Conservation (phyloP, 345 rosid species). For the Salix purpurea region DNA sequence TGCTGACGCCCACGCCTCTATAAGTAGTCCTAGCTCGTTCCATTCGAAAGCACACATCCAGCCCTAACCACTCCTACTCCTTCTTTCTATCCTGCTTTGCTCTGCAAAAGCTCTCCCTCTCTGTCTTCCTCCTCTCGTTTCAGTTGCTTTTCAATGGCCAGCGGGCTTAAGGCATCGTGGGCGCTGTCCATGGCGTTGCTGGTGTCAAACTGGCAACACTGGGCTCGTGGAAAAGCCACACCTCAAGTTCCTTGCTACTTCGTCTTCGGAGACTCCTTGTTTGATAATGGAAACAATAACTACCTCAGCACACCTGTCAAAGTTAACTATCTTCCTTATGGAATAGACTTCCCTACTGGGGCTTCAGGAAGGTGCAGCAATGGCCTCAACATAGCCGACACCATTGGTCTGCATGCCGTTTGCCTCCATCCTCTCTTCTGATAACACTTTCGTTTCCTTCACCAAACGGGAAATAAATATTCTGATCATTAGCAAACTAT, state of each 20-base stretch:
- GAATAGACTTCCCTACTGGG: background rate
- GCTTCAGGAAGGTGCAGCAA: background rate
- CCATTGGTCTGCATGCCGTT: background rate
- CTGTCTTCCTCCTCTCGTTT: no score
- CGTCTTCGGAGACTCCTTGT: background rate
- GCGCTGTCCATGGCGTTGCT: background rate
- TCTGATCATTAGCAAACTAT: background rate
- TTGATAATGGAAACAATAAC: background rate
- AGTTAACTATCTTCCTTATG: background rate
- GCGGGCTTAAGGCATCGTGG: background rate
- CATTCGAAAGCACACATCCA: no score
- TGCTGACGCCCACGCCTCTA: no score
- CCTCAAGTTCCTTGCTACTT: background rate
- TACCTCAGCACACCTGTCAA: background rate
- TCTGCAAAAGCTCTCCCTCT: no score
- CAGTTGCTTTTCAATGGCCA: no score
- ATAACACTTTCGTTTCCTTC: background rate
- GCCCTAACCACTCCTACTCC: no score
- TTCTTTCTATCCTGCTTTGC: no score
- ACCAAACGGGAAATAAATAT: background rate
- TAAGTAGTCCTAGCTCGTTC: no score
- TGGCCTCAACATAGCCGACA: background rate
- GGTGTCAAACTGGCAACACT: background rate
- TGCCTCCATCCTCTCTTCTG: background rate
- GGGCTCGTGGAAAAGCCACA: background rate